phyloP scores from a whole-genome alignment of 2,329 filamentous ascomycete species.

The Fusarium miscanthi region DNA sequence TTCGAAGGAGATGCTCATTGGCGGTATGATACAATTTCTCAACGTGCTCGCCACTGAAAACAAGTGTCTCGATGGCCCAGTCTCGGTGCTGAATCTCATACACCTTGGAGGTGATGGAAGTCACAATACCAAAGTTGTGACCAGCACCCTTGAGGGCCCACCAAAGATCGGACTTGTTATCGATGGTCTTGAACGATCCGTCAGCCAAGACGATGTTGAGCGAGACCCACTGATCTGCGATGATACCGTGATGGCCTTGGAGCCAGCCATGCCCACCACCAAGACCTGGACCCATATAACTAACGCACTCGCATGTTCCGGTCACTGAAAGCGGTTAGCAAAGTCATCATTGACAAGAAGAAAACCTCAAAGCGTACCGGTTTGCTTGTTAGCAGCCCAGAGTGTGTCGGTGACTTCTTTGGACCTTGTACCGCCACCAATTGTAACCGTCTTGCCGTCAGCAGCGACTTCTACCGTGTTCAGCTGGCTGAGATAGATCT shows the following conservation, averaged over 20 bases:
- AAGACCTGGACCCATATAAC: conserved; percentile 46
- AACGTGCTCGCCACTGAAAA: conserved; percentile 61
- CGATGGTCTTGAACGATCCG: conserved; percentile 40
- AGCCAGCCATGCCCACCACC: conserved; percentile 49
- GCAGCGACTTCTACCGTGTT: conserved; percentile 55
- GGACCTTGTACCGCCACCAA: conserved; percentile 60
- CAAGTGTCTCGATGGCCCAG: conserved; percentile 51
- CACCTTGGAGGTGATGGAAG: conserved; percentile 47
- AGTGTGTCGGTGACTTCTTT: conserved; percentile 60
- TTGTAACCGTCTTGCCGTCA: conserved; percentile 58
- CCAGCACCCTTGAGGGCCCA: conserved; percentile 52
- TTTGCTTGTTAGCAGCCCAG: conserved; percentile 63
- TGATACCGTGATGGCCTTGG: conserved; percentile 46
- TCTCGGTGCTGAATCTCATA: conserved; percentile 42
- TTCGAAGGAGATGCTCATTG: conserved; percentile 58
- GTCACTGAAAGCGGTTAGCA: conserved; percentile 28
- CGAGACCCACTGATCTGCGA: conserved; percentile 50
- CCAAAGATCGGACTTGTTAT: conserved; percentile 47
- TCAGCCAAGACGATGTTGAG: conserved; percentile 49
- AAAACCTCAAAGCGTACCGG: conserved; percentile 47
- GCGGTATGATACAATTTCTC: conserved; percentile 59
- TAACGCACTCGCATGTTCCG: conserved; percentile 44
- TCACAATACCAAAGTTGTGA: conserved; percentile 51
- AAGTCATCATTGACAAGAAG: too few relatives aligned
- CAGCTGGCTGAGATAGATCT: conserved; percentile 60